Evolutionary conservation across 2,329 filamentous ascomycete genomes (phyloP).

Genomic region (Ascochyta rabiei): DNA sequence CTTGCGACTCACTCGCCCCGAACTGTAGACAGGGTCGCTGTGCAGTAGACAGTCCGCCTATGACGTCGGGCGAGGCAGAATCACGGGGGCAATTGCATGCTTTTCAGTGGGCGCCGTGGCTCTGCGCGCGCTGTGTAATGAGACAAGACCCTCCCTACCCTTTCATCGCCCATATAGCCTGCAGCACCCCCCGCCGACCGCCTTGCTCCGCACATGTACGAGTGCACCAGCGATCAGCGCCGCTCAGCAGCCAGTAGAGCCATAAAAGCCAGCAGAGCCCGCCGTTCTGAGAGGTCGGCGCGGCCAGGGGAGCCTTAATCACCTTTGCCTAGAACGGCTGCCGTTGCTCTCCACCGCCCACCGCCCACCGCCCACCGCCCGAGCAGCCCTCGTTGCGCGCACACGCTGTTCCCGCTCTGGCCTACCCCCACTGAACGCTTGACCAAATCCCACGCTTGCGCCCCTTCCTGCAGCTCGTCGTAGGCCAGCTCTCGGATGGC

Average conservation of each 20-base stretch:
- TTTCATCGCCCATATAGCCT: constrained; percentile 14
- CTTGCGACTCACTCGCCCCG: constrained; percentile 10
- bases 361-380: no score
- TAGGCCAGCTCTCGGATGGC: constrained; percentile 13
- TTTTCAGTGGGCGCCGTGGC: constrained; percentile 14
- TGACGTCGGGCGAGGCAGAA: constrained; percentile 16
- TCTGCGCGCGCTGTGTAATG: constrained; percentile 18
- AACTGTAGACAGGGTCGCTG: constrained; percentile 2
- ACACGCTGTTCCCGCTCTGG: constrained; percentile 23
- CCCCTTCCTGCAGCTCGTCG: constrained; percentile 46
- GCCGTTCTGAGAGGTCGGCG: constrained; percentile 12
- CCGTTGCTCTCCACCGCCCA: constrained; percentile 18
- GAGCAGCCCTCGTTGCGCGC: constrained; percentile 20
- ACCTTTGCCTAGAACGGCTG: constrained; percentile 22
- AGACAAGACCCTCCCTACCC: constrained; percentile 12
- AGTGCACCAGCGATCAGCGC: constrained; percentile 6
- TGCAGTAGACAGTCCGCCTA: constrained; percentile 9
- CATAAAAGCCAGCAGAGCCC: background rate
- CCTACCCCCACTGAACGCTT: constrained; percentile 38
- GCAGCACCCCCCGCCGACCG: constrained; percentile 20
- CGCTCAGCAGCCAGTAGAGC: background rate
- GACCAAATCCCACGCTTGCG: constrained; percentile 48
- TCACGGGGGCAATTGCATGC: constrained; percentile 23
- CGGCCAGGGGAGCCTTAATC: constrained; percentile 21
- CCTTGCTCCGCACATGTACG: constrained; percentile 20